Evolutionary conservation across 345 rosid genomes (phyloP), one percentile per base, ranked within the genome.

Genomic region (Angophora floribunda): DNA sequence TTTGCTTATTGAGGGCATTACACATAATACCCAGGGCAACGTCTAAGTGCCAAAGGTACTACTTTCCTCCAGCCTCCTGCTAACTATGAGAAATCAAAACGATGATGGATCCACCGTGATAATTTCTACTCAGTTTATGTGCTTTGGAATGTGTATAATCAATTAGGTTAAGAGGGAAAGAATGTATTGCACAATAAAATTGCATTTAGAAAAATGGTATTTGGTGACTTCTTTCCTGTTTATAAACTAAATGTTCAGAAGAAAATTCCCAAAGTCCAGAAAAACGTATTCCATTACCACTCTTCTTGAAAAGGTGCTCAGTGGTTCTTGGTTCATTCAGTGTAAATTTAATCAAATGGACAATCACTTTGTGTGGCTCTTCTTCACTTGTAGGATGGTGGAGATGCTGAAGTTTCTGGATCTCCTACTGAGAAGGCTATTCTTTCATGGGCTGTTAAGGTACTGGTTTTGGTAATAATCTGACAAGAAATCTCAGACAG

Each of bases 351-450:
- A 85, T 7, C 47, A 52, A 22, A 85, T 51, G 63, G 24, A 85
- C 36, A 41, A 51, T 9, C 55, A 85, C n/a, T 53, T 51, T 75
- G 82, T 41, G 24, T 41, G 61, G 51, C 87, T 50, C 44, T 63
- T 65, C 53, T n/a, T n/a, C n/a, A 21, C 47, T 87, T 28, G 52
- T 93, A 98, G 99, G 98, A 92, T 92, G 98, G 96, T 89, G 98
- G 95, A 65, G 95, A 92, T 86, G 95, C 92, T 14, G 99, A 98
- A 92, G 91, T 98, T 88, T 89, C 98, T 92, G 99, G 99, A 91
- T 95, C 97, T 90, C 99, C 99, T 41, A 98, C 99, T 51, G 99
- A 98, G 91, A 98, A 96, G 92, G 99, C 99, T 89, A 95, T 98
- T 88, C 95, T 98, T 86, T 94, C 96, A 82, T 98, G 99, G 99